Conservation (phyloP, 306 rosid genomes). For the Trichosanthes cucumerina region DNA sequence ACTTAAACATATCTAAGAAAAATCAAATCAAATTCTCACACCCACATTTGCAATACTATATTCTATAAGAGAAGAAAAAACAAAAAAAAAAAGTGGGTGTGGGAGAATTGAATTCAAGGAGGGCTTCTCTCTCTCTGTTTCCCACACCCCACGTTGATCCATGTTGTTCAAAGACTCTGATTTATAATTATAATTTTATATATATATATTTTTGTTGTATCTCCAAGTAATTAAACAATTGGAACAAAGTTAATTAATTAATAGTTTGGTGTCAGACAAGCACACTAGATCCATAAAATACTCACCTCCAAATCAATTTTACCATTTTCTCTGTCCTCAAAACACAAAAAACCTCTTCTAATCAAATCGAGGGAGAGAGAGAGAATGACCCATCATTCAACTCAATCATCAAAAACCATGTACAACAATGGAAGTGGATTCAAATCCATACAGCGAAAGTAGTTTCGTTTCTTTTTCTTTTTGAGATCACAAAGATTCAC, state of each 20-base stretch:
- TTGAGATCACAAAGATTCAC: neutral
- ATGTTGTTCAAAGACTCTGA: neutral
- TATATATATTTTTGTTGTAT: neutral
- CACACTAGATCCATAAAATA: constrained; percentile 27
- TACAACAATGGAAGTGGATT: neutral
- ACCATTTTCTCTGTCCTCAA: neutral
- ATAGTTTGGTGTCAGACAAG: constrained; percentile 39
- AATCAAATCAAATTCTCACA: neutral
- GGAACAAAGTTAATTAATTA: constrained; percentile 18
- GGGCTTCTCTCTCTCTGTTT: neutral
- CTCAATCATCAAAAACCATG: constrained; percentile 11
- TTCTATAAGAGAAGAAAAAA: neutral
- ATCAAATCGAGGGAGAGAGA: neutral
- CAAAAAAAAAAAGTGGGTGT: neutral
- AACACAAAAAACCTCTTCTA: neutral
- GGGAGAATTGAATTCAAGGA: neutral
- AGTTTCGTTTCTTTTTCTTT: neutral
- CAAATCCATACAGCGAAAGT: neutral
- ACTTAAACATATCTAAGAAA: neutral
- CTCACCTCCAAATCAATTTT: constrained; percentile 25
- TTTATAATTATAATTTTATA: neutral
- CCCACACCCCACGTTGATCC: constrained; percentile 14
- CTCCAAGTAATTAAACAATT: constrained; percentile 11
- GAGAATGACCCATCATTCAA: constrained; percentile 10
- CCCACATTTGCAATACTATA: neutral